Evolutionary conservation across 1,139 yeast genomes (phyloP), one percentile per base, ranked within the genome.

Genomic region (Yamadazyma atmosphaerica): DNA sequence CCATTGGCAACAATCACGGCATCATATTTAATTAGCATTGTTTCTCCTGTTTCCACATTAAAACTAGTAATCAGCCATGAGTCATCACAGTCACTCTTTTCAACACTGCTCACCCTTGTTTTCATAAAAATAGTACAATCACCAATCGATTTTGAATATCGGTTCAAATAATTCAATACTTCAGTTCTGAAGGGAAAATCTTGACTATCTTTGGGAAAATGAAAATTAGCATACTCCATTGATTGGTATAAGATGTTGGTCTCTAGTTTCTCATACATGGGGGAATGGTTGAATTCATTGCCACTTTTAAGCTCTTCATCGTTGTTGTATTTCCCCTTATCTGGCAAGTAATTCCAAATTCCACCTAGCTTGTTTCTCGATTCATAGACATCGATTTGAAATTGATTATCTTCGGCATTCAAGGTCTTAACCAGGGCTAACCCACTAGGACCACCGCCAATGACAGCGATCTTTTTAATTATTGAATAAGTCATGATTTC

Each of bases 391-490:
- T 72, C 77, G 19, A 74, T 59, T 4, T 49, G 52, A 44, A 67
- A 57, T 2, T 47, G 38, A 9, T 46, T 44, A 1, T 74, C 71
- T 45, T 75, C 80, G 17, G 58, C 45, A 1, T 70, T 63, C 28
- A 74, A 51, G 1, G 79, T 71, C 36, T 73, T 72, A 2, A 76
- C 77, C n/a, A 61, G 63, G 0, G 77, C 77, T 15, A 74, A 49
- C 0, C 80, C 81, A 3, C 68, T 57, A 1, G 79, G 77, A 0
- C 81, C 81, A 4, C 76, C 80, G 7, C 81, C 81, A 22, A 75
- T 63, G 8, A 76, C 58, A 3, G 26, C 26, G 4, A 23, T 11
- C 11, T 23, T 23, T 23, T 23, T 23, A 23, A 23, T 23, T 9
- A 23, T 23, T 23, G 26, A 23, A 23, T 23, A 23, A 23, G 26